Evolutionary conservation across 2,329 filamentous ascomycete genomes (phyloP).

Genomic region (Fusarium pseudocircinatum): DNA sequence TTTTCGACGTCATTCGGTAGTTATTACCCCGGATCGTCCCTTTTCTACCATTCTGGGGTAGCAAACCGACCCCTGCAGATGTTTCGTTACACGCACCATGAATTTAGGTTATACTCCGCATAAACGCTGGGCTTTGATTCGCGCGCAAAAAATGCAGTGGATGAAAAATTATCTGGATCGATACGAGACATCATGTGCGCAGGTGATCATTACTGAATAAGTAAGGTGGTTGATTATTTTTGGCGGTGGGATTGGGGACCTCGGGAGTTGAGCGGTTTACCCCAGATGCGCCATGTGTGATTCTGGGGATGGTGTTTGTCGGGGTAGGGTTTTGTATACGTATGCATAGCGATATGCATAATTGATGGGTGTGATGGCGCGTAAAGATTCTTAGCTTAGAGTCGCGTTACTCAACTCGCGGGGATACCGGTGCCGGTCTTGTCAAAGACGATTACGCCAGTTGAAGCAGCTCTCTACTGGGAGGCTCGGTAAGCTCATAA

Average conservation of each 20-base stretch:
- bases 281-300: not conserved
- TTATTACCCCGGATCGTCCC: conserved; percentile 21
- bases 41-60: conserved; percentile 5
- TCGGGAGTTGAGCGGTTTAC: not conserved
- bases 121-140: not conserved
- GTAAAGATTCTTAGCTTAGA: accelerated
- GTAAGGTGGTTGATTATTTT: not conserved
- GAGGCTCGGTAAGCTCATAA: too few species aligned
- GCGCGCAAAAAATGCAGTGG: conserved; percentile 10
- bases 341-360: not conserved
- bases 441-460: accelerated
- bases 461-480: not conserved
- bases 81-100: not conserved
- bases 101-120: conserved; percentile 17
- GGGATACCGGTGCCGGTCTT: not conserved
- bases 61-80: conserved; percentile 14
- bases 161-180: not conserved
- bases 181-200: conserved; percentile 4
- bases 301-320: not conserved
- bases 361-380: not conserved
- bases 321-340: not conserved
- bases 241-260: not conserved
- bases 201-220: conserved; percentile 4
- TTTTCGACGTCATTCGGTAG: conserved; percentile 22
- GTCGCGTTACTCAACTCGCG: not conserved